Evolutionary conservation across 2,329 filamentous ascomycete genomes (phyloP).

Genomic region (Botrytis galanthina): DNA sequence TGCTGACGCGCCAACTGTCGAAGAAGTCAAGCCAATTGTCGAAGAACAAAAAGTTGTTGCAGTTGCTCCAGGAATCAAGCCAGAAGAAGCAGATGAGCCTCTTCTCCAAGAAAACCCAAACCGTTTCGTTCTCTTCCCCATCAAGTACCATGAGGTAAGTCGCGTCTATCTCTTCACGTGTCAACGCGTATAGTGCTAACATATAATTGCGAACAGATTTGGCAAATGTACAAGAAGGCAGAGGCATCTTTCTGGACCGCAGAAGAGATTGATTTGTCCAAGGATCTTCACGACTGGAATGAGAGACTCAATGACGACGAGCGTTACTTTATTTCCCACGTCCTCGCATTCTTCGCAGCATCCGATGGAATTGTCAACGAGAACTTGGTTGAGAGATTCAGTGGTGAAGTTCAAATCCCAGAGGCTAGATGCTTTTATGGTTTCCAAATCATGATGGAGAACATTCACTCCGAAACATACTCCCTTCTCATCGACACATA

Average conservation of each 20-base stretch:
- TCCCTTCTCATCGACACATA: conserved; percentile 98
- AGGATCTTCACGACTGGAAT: conserved; percentile 99
- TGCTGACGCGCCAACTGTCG: conserved; percentile 49
- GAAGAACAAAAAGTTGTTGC: conserved; percentile 46
- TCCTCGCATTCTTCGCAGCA: conserved; percentile 97
- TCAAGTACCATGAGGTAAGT: conserved; percentile 98
- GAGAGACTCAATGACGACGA: conserved; percentile 96
- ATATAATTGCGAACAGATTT: conserved; percentile 63
- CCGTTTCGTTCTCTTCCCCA: conserved; percentile 96
- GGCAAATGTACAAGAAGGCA: conserved; percentile 99
- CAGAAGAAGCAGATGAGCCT: conserved; percentile 79
- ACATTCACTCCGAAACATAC: conserved; percentile 99
- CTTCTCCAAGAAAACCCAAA: conserved; percentile 93
- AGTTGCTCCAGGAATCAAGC: conserved; percentile 54
- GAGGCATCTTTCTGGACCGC: conserved; percentile 99
- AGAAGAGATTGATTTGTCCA: conserved; percentile 98
- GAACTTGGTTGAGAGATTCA: conserved; percentile 98
- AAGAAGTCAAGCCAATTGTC: conserved; percentile 53
- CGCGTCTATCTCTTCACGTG: conserved; percentile 40
- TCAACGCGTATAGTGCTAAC: conserved; percentile 66
- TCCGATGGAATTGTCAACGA: conserved; percentile 99
- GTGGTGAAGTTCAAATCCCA: conserved; percentile 91
- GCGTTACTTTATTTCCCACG: conserved; percentile 97
- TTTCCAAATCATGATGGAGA: conserved; percentile 99
- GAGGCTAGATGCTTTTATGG: conserved; percentile 99